Percentiles rank a stretch among this genome's conserved stretches.
These are phyloP conservation scores for Cystobasidium ongulense DNA, from an alignment of 768 basidiomycete species.

Conservation along the genomic window DNA sequence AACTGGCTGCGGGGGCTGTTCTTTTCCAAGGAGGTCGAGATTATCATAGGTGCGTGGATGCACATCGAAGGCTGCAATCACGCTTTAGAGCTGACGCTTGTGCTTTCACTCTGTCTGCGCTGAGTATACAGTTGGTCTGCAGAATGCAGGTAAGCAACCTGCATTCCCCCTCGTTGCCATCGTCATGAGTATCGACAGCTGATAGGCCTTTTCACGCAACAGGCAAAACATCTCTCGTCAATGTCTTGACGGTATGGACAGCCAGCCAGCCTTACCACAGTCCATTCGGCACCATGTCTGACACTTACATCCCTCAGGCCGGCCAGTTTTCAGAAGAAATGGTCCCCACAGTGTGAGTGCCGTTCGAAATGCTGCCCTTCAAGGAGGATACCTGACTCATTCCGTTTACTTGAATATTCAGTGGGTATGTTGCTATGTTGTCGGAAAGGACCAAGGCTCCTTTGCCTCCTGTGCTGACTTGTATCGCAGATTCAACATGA, in stretches of 20 bases:
- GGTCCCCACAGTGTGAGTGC: constrained; percentile 30
- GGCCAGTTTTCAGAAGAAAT: constrained; percentile 29
- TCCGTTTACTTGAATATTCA: neutral
- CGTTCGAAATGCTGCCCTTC: neutral
- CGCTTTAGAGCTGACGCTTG: neutral
- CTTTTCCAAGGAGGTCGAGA: constrained; percentile 35
- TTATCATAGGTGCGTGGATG: constrained; percentile 30
- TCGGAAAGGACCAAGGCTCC: neutral
- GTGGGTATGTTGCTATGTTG: neutral
- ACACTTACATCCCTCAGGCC: constrained; percentile 3
- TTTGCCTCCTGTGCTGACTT: neutral
- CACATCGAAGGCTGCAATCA: too few species aligned
- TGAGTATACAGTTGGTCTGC: constrained; percentile 28
- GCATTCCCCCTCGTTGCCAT: neutral
- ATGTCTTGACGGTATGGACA: constrained; percentile 31
- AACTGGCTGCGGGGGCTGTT: constrained; percentile 33
- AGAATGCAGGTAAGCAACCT: constrained; percentile 28
- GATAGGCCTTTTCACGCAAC: neutral
- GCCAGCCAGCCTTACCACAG: neutral
- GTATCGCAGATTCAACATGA: constrained; percentile 24
- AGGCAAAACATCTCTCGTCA: constrained; percentile 33
- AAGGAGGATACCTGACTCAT: neutral
- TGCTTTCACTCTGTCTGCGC: neutral
- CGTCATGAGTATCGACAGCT: neutral
- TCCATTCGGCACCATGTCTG: neutral